Percentiles rank a stretch among this genome's conserved stretches.
These are phyloP conservation scores for Saccharomycopsis fibuligera DNA, from an alignment of 805 yeast genomes.

Conservation along the genomic window DNA sequence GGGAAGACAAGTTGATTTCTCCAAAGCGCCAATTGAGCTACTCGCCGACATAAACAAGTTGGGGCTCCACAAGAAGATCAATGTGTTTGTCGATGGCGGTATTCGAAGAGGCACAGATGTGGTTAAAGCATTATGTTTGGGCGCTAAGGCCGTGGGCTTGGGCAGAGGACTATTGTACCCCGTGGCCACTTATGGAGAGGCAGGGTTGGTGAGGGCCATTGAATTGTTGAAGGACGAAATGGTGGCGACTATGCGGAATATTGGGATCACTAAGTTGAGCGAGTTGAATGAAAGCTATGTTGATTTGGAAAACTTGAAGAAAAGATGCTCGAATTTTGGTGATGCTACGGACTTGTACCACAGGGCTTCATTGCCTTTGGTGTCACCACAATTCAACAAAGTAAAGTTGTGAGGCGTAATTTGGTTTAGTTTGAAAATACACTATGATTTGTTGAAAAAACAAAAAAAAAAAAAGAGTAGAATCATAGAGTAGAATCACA, in stretches of 20 bases:
- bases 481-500: too few relatives aligned
- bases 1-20: slow-evolving; percentile 78
- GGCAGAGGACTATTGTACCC: slow-evolving; percentile 65
- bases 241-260: slow-evolving; percentile 67
- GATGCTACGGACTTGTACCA: slow-evolving; percentile 10
- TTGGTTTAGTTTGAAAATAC: neutral
- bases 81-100: slow-evolving; percentile 63
- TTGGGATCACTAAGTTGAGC: slow-evolving; percentile 59
- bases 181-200: slow-evolving; percentile 57
- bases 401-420: slow-evolving; percentile 8
- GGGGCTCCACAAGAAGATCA: slow-evolving; percentile 44
- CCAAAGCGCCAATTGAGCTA: slow-evolving; percentile 71
- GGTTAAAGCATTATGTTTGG: slow-evolving; percentile 58
- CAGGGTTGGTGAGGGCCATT: slow-evolving; percentile 53
- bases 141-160: slow-evolving; percentile 67
- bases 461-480: too few relatives aligned
- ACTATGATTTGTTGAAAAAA: too few relatives aligned
- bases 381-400: slow-evolving; percentile 8
- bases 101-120: slow-evolving; percentile 63
- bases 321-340: slow-evolving; percentile 5
- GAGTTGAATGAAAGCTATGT: slow-evolving; percentile 56
- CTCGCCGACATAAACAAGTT: slow-evolving; percentile 54
- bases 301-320: slow-evolving; percentile 43
- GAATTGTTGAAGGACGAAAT: slow-evolving; percentile 63
- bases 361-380: slow-evolving; percentile 8